A percentile compares a stretch with the other conserved stretches of the same genome.
phyloP scores from a whole-genome alignment of 2,329 filamentous ascomycete genomes.

The Fusarium nygamai region DNA sequence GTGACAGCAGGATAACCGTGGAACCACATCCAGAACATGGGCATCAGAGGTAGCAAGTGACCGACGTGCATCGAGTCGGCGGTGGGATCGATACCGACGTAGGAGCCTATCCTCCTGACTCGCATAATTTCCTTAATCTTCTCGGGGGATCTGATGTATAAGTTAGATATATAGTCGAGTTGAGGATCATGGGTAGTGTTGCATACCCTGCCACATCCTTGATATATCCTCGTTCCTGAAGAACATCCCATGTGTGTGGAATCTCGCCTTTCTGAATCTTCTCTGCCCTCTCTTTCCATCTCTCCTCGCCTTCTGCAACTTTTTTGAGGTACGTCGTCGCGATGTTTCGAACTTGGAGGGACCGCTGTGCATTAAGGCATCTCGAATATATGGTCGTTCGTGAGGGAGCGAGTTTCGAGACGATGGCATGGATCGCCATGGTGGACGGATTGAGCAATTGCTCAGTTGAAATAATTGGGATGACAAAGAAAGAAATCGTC shows the following conservation, averaged over 20 bases:
- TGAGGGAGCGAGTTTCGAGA: conserved; percentile 40
- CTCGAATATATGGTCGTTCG: conserved; percentile 38
- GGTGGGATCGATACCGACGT: conserved; percentile 86
- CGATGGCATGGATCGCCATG: conserved; percentile 44
- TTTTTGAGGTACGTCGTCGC: conserved; percentile 57
- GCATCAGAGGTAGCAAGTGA: conserved; percentile 84
- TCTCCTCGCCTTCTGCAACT: conserved; percentile 50
- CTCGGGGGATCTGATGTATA: conserved; percentile 52
- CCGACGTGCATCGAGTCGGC: conserved; percentile 82
- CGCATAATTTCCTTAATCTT: conserved; percentile 72
- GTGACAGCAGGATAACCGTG: conserved; percentile 75
- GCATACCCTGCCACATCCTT: conserved; percentile 79
- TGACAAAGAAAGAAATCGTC: not conserved
- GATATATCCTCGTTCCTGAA: conserved; percentile 78
- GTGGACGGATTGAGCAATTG: not conserved
- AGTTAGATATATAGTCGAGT: conserved; percentile 2
- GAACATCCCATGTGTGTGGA: conserved; percentile 67
- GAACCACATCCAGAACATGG: conserved; percentile 84
- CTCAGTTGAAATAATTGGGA: not conserved
- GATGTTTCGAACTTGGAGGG: conserved; percentile 49
- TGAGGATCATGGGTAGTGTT: not conserved
- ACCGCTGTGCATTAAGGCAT: conserved; percentile 36
- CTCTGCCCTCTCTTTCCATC: conserved; percentile 60
- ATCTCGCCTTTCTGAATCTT: conserved; percentile 60
- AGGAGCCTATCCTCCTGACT: conserved; percentile 74